Evolutionary conservation across 164 flowering plant species (phyloP), one percentile per base, ranked within the genome.

Genomic region (Vitis amurensis): DNA sequence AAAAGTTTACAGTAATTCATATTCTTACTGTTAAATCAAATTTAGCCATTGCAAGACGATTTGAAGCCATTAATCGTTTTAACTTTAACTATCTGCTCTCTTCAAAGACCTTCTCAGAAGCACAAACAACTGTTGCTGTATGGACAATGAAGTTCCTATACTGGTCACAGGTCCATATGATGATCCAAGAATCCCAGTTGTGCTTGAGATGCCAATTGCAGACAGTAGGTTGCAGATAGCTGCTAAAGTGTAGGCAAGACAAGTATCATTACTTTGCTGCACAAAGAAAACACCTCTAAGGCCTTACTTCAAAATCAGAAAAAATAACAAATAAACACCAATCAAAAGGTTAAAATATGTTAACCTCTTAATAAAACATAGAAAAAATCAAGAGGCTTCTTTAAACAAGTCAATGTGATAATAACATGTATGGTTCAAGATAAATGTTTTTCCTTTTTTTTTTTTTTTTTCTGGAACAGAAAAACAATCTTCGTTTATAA

Each of bases 191-290:
- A 90, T 81, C 66, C 93, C 86, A 66, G 82, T 78, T 60, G 85
- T 78, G 64, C 78, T 82, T 62, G 93, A 87, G 51, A 91, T 72
- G 30, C 97, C 94, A 65, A 81, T 69, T 79, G 91, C 94, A 74
- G 93, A 90, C 77, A 95, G 76, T 68, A 95, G 80, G 79, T 85
- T 87, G 81, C 97, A 87, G 68, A 95, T 91, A 59, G 93, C 91
- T 52, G 97, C 84, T 76, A 93, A 78, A 48, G 97, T 89, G 68
- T 90, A 90, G 14, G 98, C 94, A 53, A 95, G 94, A 78, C 97
- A 90, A 50, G 86, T 78, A 71, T 95, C 98, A 83, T 93, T 87
- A 73, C 84, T 84, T 50, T 84, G 87, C 97, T 95, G 95, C 89
- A 94, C 89, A 91, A 9, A 69, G 53, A 31, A 31, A 31, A 31